phyloP scores from a whole-genome alignment of 306 rosid genomes.

The Aeschynomene evenia region DNA sequence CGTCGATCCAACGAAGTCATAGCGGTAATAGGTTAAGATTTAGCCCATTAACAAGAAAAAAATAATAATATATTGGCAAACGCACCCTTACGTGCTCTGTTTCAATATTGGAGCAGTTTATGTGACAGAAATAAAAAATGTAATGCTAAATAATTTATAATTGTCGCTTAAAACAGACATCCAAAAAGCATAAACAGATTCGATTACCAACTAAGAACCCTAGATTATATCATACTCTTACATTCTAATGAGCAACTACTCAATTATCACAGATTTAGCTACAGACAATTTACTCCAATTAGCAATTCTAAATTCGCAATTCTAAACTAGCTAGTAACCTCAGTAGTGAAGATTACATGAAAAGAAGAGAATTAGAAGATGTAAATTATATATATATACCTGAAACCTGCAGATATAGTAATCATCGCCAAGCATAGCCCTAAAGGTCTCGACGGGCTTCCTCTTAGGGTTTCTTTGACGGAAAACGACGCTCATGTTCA shows the following conservation, averaged over 20 bases:
- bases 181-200: neutral
- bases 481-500: conserved; percentile 58
- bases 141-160: neutral
- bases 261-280: neutral
- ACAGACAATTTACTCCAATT: no score
- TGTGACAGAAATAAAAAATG: neutral
- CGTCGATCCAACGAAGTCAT: no score
- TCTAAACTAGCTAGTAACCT: no score
- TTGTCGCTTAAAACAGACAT: neutral
- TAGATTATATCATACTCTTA: neutral
- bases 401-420: conserved; percentile 70
- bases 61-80: no score
- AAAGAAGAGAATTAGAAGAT: neutral
- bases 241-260: neutral
- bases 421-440: conserved; percentile 51
- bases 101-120: neutral
- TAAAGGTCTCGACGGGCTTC: conserved; percentile 36
- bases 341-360: no score
- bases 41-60: no score
- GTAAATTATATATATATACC: conserved; percentile 20
- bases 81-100: neutral
- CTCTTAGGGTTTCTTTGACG: conserved; percentile 42
- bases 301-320: no score
- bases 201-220: neutral
- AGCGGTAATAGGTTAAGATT: no score